Evolutionary conservation across 306 rosid genomes (phyloP), one percentile per base, ranked within the genome.

Genomic region (Fragaria ananassa): DNA sequence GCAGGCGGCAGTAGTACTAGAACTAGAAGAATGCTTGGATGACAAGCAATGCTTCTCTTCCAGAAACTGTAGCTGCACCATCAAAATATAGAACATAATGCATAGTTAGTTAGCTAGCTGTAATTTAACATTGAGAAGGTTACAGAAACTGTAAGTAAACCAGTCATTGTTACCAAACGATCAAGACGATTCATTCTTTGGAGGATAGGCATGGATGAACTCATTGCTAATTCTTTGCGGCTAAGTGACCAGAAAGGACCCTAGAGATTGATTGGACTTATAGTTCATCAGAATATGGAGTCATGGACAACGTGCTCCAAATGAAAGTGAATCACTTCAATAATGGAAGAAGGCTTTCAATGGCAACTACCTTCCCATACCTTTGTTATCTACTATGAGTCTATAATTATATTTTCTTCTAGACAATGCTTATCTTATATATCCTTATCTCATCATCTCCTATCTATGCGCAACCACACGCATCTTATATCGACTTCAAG

Each of bases 181-280:
- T 85, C 85, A 4, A 85, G 78, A 35, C 72, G 79, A 57, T 84
- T 82, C 80, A 82, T 10, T 80, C 85, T 54, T 46, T 78, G 83
- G 62, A 80, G 83, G 49, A 87, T 80, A 5, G 90, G 81, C 74
- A 78, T 60, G 56, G 85, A 14, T 5, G 81, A 64, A 71, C 29
- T 72, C 60, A 35, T 51, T 56, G 68, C 25, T 8, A 11, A 5
- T 2, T 21, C 13, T n/a, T 41, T 37, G 76, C 56, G 58, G 78
- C 60, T 29, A 7, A 49, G 29, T 42, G 51, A 9, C 42, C 25
- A 2, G 56, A 27, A 54, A 49, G 54, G 54, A 49, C 19, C 18
- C 42, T 6, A 49, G 1, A 14, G 19, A 56, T 21, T 2, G 62
- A 17, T 5, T 72, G 19, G 51, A 25, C 21, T 71, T 56, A 65